Percentiles rank a stretch among this genome's conserved stretches.
Evolutionary conservation across 2,329 filamentous ascomycete species (phyloP).

Genomic region (Fusarium sp.): DNA sequence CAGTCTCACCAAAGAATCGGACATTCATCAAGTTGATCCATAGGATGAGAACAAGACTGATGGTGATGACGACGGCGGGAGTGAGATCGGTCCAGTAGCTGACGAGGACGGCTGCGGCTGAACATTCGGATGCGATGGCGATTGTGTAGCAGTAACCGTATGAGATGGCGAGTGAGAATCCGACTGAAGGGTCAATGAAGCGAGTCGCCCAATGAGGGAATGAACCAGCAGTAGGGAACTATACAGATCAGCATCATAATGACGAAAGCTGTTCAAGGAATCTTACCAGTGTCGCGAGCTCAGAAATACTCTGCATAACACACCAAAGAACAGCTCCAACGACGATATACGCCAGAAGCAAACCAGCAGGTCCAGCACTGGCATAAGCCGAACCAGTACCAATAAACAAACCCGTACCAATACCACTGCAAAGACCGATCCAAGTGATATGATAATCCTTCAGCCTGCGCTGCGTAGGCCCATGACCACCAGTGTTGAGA

Average conservation of each 20-base stretch:
- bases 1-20: conserved; percentile 70
- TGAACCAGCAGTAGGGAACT: conserved; percentile 44
- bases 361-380: conserved; percentile 41
- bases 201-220: conserved; percentile 46
- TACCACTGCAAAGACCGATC: conserved; percentile 44
- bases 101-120: conserved; percentile 39
- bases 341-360: conserved; percentile 39
- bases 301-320: conserved; percentile 46
- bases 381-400: conserved; percentile 44
- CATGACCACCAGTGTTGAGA: conserved; percentile 42
- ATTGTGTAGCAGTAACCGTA: conserved; percentile 46
- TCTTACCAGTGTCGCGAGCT: conserved; percentile 41
- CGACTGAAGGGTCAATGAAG: conserved; percentile 44
- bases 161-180: conserved; percentile 41
- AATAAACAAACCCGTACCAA: conserved; percentile 43
- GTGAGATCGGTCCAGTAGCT: conserved; percentile 44
- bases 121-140: conserved; percentile 41
- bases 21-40: conserved; percentile 69
- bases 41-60: conserved; percentile 67
- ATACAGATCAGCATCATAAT: not conserved
- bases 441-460: conserved; percentile 44
- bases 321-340: conserved; percentile 43
- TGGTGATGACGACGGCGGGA: conserved; percentile 57
- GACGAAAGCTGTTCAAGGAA: accelerated
- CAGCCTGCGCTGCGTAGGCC: conserved; percentile 38